A percentile compares a stretch with the other conserved stretches of the same genome.
Evolutionary conservation across 2,329 filamentous ascomycete species (phyloP).

Genomic region (Pseudocercospora pini-densiflorae): DNA sequence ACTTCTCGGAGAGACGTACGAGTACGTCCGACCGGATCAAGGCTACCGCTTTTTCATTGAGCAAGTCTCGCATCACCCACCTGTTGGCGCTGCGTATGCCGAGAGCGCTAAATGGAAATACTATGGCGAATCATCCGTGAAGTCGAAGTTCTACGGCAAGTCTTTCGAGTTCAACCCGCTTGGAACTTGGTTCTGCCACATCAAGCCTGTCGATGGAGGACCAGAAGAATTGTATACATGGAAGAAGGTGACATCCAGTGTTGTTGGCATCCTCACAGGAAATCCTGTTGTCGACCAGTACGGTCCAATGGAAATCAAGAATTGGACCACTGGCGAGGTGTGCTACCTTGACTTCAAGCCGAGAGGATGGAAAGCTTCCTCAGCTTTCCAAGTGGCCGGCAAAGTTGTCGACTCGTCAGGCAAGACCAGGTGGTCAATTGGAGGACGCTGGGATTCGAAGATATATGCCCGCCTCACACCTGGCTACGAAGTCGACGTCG

Average conservation of each 20-base stretch:
- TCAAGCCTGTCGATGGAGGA: conserved; percentile 75
- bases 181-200: conserved; percentile 92
- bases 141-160: conserved; percentile 96
- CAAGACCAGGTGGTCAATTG: conserved; percentile 85
- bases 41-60: conserved; percentile 98
- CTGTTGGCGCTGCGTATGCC: conserved; percentile 89
- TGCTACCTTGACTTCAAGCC: conserved; percentile 91
- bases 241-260: conserved; percentile 98
- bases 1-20: conserved; percentile 92
- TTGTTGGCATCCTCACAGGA: conserved; percentile 98
- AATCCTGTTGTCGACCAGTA: conserved; percentile 98
- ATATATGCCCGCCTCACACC: conserved; percentile 93
- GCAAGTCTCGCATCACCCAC: conserved; percentile 97
- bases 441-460: conserved; percentile 96
- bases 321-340: conserved; percentile 94
- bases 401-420: conserved; percentile 81
- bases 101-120: conserved; percentile 96
- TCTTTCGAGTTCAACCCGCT: conserved; percentile 97
- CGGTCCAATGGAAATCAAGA: conserved; percentile 95
- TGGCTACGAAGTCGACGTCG: conserved; percentile 78
- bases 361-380: conserved; percentile 92
- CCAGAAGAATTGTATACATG: conserved; percentile 83
- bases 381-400: conserved; percentile 84
- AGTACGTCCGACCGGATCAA: conserved; percentile 94
- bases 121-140: conserved; percentile 91